Evolutionary conservation across 768 basidiomycete genomes (phyloP).

Genomic region (Leccinum rimulosum): DNA sequence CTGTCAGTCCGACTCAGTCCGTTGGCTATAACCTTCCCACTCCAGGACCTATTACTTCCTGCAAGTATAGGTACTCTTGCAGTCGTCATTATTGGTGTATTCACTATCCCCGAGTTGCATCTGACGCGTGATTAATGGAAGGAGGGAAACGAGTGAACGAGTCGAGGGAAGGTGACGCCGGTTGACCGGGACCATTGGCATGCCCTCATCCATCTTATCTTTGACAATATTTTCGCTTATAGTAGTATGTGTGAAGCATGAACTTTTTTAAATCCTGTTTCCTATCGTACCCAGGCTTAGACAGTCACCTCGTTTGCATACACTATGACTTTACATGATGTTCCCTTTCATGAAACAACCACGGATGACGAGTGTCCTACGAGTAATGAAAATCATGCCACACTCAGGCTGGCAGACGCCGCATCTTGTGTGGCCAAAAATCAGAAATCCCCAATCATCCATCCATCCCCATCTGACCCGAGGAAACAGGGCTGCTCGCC

Average conservation of each 20-base stretch:
- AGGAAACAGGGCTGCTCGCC: not conserved
- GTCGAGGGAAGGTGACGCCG: not conserved
- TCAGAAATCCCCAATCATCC: too few species aligned
- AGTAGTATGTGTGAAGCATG: slow-evolving; percentile 7
- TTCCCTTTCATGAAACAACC: not conserved
- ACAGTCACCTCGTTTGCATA: slow-evolving; percentile 17
- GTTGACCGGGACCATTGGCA: not conserved
- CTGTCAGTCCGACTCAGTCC: slow-evolving; percentile 43
- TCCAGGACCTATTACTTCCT: slow-evolving; percentile 81
- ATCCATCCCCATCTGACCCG: too few species aligned
- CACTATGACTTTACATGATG: slow-evolving; percentile 17
- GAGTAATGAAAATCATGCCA: too few species aligned
- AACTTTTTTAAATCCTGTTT: not conserved
- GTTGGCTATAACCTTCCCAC: not conserved
- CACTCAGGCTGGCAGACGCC: too few species aligned
- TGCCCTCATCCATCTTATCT: slow-evolving; percentile 6
- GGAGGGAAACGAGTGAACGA: not conserved
- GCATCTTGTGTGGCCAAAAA: too few species aligned
- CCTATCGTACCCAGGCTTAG: slow-evolving; percentile 15
- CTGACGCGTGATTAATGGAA: slow-evolving; percentile 41
- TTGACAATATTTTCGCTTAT: slow-evolving; percentile 8
- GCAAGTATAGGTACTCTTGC: slow-evolving; percentile 94
- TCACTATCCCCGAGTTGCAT: slow-evolving; percentile 68
- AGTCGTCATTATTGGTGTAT: slow-evolving; percentile 85
- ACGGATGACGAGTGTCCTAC: too few species aligned